Evolutionary conservation across 306 rosid genomes (phyloP).

Genomic region (Inga oerstediana): DNA sequence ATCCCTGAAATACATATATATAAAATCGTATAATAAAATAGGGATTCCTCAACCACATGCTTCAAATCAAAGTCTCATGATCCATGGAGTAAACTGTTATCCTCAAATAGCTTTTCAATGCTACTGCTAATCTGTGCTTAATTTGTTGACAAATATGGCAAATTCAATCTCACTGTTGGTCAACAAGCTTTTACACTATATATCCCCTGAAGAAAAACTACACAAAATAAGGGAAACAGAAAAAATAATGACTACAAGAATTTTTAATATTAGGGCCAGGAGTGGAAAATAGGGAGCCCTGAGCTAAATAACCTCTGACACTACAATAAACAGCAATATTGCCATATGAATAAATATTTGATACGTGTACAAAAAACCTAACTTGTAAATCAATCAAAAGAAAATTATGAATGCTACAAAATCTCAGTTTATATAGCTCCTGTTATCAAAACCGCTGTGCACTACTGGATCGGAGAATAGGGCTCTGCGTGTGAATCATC

Average conservation of each 20-base stretch:
- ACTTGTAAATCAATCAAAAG: slow-evolving; percentile 45
- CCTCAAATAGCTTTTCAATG: slow-evolving; percentile 21
- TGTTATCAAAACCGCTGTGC: slow-evolving; percentile 44
- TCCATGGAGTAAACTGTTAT: slow-evolving; percentile 20
- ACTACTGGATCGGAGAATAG: slow-evolving; percentile 58
- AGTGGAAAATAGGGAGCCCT: slow-evolving; percentile 11
- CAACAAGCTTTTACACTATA: slow-evolving; percentile 41
- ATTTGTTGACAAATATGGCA: slow-evolving; percentile 24
- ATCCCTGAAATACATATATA: too few species aligned
- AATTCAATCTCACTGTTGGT: slow-evolving; percentile 31
- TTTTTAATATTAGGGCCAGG: slow-evolving; percentile 33
- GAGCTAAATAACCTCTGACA: slow-evolving; percentile 36
- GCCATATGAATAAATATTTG: slow-evolving; percentile 31
- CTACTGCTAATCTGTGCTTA: slow-evolving; percentile 24
- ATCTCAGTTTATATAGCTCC: slow-evolving; percentile 40
- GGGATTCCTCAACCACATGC: background rate
- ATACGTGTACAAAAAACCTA: slow-evolving; percentile 47
- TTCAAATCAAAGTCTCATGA: slow-evolving; percentile 23
- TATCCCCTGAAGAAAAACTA: slow-evolving; percentile 23
- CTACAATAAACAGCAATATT: slow-evolving; percentile 34
- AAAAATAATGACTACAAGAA: slow-evolving; percentile 33
- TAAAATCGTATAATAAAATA: too few species aligned
- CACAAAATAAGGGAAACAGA: background rate
- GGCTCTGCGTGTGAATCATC: slow-evolving; percentile 69
- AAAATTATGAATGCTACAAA: slow-evolving; percentile 38